phyloP scores from a whole-genome alignment of 2,329 filamentous ascomycete species.

The Knufia petricola region DNA sequence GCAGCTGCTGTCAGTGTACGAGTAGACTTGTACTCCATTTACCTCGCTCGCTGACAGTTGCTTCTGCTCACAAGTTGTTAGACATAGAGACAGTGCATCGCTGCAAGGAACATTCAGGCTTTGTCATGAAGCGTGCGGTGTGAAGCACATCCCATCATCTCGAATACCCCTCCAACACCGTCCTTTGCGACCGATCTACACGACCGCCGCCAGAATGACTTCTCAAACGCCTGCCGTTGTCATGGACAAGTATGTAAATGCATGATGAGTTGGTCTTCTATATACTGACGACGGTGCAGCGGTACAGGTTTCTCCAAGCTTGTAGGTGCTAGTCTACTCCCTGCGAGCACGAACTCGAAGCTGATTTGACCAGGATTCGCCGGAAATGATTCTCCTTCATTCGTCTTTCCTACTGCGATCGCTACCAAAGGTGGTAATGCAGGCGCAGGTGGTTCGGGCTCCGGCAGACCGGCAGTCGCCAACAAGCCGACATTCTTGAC shows the following conservation, averaged over 20 bases:
- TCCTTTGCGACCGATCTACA: neutral
- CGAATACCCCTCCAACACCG: constrained; percentile 2
- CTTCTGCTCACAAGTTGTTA: neutral
- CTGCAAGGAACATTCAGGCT: neutral
- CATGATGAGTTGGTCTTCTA: constrained; percentile 9
- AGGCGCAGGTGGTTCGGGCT: constrained; percentile 64
- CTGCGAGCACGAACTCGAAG: neutral
- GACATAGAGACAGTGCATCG: neutral
- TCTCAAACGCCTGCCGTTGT: constrained; percentile 99
- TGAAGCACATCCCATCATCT: neutral
- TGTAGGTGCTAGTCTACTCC: constrained; percentile 44
- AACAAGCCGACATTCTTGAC: constrained; percentile 95
- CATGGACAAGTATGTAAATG: constrained; percentile 95
- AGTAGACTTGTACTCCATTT: neutral
- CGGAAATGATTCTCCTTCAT: constrained; percentile 97
- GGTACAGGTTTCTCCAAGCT: constrained; percentile 99
- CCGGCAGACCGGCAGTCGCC: constrained; percentile 77
- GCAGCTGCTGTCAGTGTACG: neutral
- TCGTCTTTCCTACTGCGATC: constrained; percentile 98
- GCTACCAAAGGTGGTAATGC: constrained; percentile 73
- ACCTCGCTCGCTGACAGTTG: neutral
- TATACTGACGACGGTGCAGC: constrained; percentile 43
- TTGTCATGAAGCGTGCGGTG: constrained; percentile 2
- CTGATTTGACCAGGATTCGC: constrained; percentile 66
- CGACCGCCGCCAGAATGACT: constrained; percentile 55